Conservation (phyloP, 2,329 filamentous ascomycete genomes). For the Penicillium corylophilum region DNA sequence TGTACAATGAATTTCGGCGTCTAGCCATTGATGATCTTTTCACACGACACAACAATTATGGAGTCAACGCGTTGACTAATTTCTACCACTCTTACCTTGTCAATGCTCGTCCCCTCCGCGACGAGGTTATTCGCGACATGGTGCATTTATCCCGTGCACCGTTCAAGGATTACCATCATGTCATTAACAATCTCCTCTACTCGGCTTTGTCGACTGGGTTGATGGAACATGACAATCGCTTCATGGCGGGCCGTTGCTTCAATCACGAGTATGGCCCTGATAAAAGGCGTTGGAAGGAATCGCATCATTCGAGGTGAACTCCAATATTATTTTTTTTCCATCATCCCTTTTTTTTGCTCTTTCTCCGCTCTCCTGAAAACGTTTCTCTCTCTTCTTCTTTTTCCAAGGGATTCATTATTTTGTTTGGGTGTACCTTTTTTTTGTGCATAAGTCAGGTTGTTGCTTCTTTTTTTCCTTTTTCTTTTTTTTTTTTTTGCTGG, state of each 20-base stretch:
- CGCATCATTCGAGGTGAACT: not conserved
- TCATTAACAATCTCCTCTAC: conserved; percentile 2
- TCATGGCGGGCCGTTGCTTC: conserved; percentile 23
- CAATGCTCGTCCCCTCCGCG: conserved; percentile 52
- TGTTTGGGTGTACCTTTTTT: conserved; percentile 3
- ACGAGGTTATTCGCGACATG: conserved; percentile 56
- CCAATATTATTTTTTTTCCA: not conserved
- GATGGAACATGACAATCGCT: conserved; percentile 54
- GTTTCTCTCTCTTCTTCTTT: conserved; percentile 2
- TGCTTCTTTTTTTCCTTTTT: conserved; percentile 4
- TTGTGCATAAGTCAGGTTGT: conserved; percentile 21
- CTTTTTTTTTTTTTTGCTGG: conserved; percentile 6
- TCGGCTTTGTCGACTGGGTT: conserved; percentile 39
- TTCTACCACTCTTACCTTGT: conserved; percentile 63
- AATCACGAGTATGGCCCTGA: conserved; percentile 11
- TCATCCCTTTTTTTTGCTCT: not conserved
- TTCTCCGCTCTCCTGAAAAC: not conserved
- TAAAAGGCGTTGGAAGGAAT: conserved; percentile 36
- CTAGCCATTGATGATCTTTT: conserved; percentile 65
- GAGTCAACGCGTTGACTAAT: conserved; percentile 62
- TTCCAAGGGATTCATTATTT: conserved; percentile 7
- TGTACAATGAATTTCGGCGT: conserved; percentile 73
- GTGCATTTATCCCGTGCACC: conserved; percentile 49
- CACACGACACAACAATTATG: conserved; percentile 52
- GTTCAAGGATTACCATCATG: not conserved